Evolutionary conservation across 1,284 basidiomycete species (phyloP), one percentile per base, ranked within the genome.

Genomic region (Ganoderma resinaceum): DNA sequence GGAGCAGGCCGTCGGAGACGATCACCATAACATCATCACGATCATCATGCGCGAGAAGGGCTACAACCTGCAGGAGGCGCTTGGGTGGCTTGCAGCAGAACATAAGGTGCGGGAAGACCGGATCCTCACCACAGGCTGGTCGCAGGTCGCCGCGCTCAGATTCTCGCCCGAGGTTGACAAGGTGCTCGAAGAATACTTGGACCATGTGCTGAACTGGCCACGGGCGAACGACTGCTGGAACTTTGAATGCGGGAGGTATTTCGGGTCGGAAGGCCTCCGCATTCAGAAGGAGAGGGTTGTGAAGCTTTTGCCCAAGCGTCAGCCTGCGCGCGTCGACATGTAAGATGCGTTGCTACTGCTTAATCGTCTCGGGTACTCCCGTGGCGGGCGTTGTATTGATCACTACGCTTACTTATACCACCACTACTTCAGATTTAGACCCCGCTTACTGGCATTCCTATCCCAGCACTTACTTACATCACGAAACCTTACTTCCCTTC

Each of bases 221-320:
- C 66, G 66, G 46, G 66, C 62, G 49, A 69, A 66, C 64, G 67
- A 69, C 61, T 33, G 40, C 42, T 79, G 78, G 78, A 74, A 66
- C 8, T 78, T 79, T 62, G 76, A 78, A 68, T 71, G 70, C 31
- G 67, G 73, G 42, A 46, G 77, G 33, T 79, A 79, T 62, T 79
- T 79, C 49, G 77, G 76, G 1, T 68, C 55, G 2, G 66, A 72
- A 29, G 77, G 77, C 18, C 66, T 29, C 31, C 72, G 73, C 31
- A 69, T 78, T 12, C 70, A 76, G 65, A 59, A 62, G 58, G 46
- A 59, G 5, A 65, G 74, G 8, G 12, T 65, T 29, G 72, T 69
- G 4, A 18, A 5, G 38, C 60, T 74, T 33, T 69, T 74, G 2
- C 69, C 72, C 2, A 66, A 38, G 31, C 52, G 52, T 20, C 52